Evolutionary conservation across 2,329 filamentous ascomycete genomes (phyloP).

Genomic region (Venturia asperata): DNA sequence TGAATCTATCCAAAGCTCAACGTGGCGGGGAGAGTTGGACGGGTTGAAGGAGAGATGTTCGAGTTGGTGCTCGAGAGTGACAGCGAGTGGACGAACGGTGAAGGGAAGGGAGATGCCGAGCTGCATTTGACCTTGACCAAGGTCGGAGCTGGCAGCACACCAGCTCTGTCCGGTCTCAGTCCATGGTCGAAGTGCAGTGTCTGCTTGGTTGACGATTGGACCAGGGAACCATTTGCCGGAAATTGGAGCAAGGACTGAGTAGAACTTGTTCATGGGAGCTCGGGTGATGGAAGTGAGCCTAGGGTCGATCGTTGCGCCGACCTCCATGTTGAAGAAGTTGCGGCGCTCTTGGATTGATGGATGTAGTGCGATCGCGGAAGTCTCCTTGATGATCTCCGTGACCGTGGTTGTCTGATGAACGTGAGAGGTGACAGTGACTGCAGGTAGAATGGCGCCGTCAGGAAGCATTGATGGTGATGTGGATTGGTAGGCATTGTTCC

Average conservation of each 20-base stretch:
- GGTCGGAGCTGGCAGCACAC: conserved; percentile 55
- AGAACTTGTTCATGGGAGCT: not conserved
- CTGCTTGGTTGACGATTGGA: conserved; percentile 31
- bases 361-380: not conserved
- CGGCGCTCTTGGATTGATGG: not conserved
- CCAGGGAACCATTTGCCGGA: not conserved
- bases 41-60: conserved; percentile 34
- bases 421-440: conserved; percentile 4
- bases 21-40: conserved; percentile 34
- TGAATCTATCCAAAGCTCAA: conserved; percentile 41
- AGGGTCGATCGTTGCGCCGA: conserved; percentile 1
- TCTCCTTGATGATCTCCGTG: conserved; percentile 6
- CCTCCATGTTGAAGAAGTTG: conserved; percentile 8
- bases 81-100: conserved; percentile 32
- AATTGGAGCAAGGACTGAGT: not conserved
- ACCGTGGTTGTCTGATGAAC: conserved; percentile 3
- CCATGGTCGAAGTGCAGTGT: conserved; percentile 62
- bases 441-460: not conserved
- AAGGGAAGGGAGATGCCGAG: conserved; percentile 50
- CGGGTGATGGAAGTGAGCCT: not conserved
- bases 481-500: not conserved
- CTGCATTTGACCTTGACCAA: conserved; percentile 50
- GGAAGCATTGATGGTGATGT: not conserved
- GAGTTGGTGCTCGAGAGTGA: conserved; percentile 43
- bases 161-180: conserved; percentile 79